A percentile compares a stretch with the other conserved stretches of the same genome.
These are phyloP conservation scores for Hypoxylon sp. DNA, from an alignment of 2,329 filamentous ascomycete species.

Conservation along the genomic window DNA sequence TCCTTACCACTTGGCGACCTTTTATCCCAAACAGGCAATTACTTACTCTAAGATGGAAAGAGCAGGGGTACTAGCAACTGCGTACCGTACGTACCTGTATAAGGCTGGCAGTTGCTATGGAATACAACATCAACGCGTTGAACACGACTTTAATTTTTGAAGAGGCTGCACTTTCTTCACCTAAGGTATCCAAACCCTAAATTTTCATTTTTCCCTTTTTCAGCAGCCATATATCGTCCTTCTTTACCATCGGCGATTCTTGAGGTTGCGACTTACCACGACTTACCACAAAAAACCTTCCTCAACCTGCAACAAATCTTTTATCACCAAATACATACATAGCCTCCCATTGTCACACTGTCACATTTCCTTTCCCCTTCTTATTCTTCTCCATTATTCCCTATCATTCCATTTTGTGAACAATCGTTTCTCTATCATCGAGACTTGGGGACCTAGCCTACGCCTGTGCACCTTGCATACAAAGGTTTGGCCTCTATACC, in stretches of 20 bases:
- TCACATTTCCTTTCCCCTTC: neutral
- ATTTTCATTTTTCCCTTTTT: neutral
- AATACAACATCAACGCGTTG: conserved; percentile 3
- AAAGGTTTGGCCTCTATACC: neutral
- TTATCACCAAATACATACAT: neutral
- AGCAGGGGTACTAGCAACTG: neutral
- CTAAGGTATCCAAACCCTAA: neutral
- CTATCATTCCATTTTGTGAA: neutral
- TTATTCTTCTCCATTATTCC: neutral
- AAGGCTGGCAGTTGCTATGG: conserved; percentile 8
- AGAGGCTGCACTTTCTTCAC: neutral
- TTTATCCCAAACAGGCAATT: neutral
- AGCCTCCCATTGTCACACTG: neutral
- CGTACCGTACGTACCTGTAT: conserved; percentile 5
- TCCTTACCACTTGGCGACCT: too few species aligned
- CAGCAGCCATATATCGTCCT: neutral
- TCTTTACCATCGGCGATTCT: neutral
- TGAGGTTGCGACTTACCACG: neutral
- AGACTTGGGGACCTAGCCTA: neutral
- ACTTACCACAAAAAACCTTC: neutral
- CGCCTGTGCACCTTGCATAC: neutral
- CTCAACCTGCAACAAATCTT: neutral
- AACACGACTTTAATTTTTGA: neutral
- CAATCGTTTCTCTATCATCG: neutral
- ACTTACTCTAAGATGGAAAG: too few species aligned